Evolutionary conservation across 2,329 filamentous ascomycete genomes (phyloP).

Genomic region (Fusarium buxicola): DNA sequence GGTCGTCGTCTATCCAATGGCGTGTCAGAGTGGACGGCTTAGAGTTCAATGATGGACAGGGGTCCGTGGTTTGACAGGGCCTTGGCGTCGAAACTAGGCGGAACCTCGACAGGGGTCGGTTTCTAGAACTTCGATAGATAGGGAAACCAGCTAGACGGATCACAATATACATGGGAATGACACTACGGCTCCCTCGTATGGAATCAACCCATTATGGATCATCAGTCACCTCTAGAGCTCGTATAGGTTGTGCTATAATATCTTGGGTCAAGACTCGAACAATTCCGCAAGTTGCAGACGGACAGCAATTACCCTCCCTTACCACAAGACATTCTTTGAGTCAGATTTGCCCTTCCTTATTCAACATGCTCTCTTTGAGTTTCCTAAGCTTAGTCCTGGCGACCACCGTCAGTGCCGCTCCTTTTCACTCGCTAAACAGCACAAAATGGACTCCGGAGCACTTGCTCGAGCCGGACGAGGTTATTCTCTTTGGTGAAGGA

Average conservation of each 20-base stretch:
- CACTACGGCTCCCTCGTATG: not conserved
- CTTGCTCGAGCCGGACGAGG: conserved; percentile 25
- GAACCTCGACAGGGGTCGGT: not conserved
- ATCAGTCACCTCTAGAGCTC: not conserved
- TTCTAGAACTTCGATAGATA: not conserved
- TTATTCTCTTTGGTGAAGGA: conserved; percentile 30
- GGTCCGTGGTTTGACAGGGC: not conserved
- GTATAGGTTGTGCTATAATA: conserved; percentile 3
- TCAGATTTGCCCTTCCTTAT: not conserved
- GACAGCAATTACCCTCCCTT: not conserved
- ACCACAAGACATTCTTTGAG: not conserved
- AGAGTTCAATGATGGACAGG: conserved; percentile 1
- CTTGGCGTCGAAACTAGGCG: not conserved
- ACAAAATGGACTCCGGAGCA: conserved; percentile 32
- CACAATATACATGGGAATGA: not conserved
- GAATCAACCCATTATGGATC: not conserved
- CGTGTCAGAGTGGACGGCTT: not conserved
- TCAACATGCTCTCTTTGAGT: not conserved
- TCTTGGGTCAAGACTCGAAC: not conserved
- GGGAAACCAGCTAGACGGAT: conserved; percentile 5
- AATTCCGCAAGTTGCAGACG: not conserved
- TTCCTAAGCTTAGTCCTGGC: not conserved
- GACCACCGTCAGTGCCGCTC: conserved; percentile 18
- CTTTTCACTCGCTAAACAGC: conserved; percentile 26
- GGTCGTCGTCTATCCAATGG: not conserved